Percentiles rank a stretch among this genome's conserved stretches.
phyloP scores from a whole-genome alignment of 129 eudicot species.

The Heracleum sosnowskyi region DNA sequence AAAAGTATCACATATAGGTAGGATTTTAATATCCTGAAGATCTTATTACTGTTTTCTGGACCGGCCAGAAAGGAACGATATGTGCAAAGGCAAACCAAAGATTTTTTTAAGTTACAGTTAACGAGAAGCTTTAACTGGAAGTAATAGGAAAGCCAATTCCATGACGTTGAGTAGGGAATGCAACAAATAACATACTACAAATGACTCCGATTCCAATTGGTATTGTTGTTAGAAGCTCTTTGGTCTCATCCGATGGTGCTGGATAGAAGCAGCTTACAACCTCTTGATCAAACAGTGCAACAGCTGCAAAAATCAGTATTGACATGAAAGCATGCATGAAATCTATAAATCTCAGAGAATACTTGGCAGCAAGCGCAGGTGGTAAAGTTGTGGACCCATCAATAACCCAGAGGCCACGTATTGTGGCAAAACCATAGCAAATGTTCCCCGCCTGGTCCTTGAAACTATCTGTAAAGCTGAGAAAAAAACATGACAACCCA shows the following conservation, averaged over 20 bases:
- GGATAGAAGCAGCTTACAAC: conserved; percentile 84
- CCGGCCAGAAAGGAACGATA: background rate
- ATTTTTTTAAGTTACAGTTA: background rate
- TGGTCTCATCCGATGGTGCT: conserved; percentile 47
- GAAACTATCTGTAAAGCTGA: conserved; percentile 78
- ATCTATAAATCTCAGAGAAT: conserved; percentile 53
- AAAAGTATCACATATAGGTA: background rate
- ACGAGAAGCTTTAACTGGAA: conserved; percentile 15
- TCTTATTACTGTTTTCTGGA: background rate
- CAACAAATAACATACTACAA: conserved; percentile 71
- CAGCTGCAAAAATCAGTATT: conserved; percentile 59
- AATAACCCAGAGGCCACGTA: conserved; percentile 64
- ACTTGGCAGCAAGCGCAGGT: conserved; percentile 46
- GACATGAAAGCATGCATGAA: conserved; percentile 84
- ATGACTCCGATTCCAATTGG: conserved; percentile 73
- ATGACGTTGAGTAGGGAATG: conserved; percentile 71
- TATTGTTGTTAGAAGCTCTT: conserved; percentile 52
- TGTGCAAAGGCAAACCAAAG: background rate
- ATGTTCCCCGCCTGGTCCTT: conserved; percentile 58
- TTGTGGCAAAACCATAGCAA: conserved; percentile 72
- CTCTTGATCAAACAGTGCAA: conserved; percentile 70
- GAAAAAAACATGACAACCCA: conserved; percentile 55
- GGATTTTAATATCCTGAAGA: background rate
- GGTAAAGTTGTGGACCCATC: conserved; percentile 64
- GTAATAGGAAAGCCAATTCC: conserved; percentile 89